Evolutionary conservation across 2,329 filamentous ascomycete genomes (phyloP), one percentile per base, ranked within the genome.

Genomic region (Penicillium thymicola): DNA sequence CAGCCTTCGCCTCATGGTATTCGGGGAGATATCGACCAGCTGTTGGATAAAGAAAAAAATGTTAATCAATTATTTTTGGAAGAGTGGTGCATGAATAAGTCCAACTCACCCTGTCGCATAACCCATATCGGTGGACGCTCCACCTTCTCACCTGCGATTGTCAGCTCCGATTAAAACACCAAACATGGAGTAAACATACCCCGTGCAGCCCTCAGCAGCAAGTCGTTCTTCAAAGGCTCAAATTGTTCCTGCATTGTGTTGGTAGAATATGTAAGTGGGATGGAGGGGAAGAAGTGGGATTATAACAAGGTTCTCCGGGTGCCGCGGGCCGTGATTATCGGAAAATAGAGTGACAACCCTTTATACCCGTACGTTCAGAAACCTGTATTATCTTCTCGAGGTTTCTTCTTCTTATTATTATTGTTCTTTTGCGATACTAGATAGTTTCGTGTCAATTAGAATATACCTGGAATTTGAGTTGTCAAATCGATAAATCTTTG

Each of bases 41-140:
- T 96, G 64, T 54, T 55, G 59, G 60, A 43, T 42, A 54, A 59
- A 18, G 42, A 14, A 18, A 38, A 44, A 53, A 21, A 25, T 38
- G 37, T 53, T 43, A 59, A 46, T 54, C 10, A 59, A 38, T 47
- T 18, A 44, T 54, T 51, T 14, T 37, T 21, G 25, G 40, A 6
- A n/a, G 9, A 13, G 9, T 28, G 27, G 36, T 38, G 38, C 41
- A 42, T 14, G 23, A 38, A 36, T n/a, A 43, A 18, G 5, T 9
- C 16, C 53, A 65, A 66, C 75, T 75, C 81, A 93, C 92, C 92
- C 86, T 99, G 94, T 77, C 94, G 89, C 94, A 99, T 99, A 73
- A 99, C 92, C 94, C 94, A 99, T 81, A 95, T 90, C 56, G 94
- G 94, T 59, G 94, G 89, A 63, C 94, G 87, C 77, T 97, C 92